Conservation (phyloP, 495 filamentous ascomycete genomes). For the Penicillium desertorum region DNA sequence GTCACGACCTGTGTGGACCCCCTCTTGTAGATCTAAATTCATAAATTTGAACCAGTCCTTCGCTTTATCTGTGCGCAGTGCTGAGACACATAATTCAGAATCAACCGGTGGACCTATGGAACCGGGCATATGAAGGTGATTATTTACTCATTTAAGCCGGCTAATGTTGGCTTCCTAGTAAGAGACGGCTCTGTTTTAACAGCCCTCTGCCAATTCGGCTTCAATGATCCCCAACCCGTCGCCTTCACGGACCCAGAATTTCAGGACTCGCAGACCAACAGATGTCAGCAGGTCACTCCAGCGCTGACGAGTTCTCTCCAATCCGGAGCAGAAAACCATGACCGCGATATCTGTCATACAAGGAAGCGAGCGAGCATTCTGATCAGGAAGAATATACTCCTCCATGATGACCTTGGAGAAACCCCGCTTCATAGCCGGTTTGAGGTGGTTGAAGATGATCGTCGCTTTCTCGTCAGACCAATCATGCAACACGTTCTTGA, state of each 20-base stretch:
- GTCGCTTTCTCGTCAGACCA: conserved; percentile 45
- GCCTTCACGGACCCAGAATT: conserved; percentile 31
- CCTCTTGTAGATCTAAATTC: too few species aligned
- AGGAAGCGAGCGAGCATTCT: conserved; percentile 7
- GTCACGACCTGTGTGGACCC: too few species aligned
- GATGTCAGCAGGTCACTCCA: conserved; percentile 40
- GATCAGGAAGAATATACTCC: conserved; percentile 36
- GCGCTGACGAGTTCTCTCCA: conserved; percentile 42
- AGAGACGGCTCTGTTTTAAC: not conserved
- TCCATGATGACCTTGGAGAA: conserved; percentile 46
- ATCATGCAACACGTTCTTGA: conserved; percentile 50
- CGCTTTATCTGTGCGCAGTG: too few species aligned
- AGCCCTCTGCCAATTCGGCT: conserved; percentile 21
- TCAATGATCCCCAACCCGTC: conserved; percentile 47
- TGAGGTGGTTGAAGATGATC: conserved; percentile 37
- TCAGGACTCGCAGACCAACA: conserved; percentile 34
- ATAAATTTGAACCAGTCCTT: too few species aligned
- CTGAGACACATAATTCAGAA: too few species aligned
- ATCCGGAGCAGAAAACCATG: conserved; percentile 38
- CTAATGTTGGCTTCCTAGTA: not conserved
- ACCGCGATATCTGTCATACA: conserved; percentile 40
- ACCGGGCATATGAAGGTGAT: not conserved
- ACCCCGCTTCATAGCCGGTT: conserved; percentile 39
- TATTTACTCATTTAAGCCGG: too few species aligned
- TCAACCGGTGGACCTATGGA: too few species aligned